phyloP scores from a whole-genome alignment of 495 filamentous ascomycete species.

The Physcia stellaris region DNA sequence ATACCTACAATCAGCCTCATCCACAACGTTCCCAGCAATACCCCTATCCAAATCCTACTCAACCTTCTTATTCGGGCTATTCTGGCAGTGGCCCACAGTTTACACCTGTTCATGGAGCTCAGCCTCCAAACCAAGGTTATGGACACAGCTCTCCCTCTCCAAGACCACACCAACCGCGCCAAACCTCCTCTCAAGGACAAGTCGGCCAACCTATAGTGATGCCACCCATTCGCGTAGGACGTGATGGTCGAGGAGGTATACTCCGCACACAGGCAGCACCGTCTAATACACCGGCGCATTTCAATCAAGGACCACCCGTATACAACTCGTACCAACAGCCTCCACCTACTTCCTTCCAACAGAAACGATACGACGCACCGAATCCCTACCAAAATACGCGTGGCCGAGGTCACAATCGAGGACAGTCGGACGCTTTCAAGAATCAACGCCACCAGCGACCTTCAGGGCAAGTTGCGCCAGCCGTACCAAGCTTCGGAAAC shows the following conservation, averaged over 20 bases:
- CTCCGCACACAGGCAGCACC: constrained; percentile 1
- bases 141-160: neutral
- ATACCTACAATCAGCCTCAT: constrained; percentile 12
- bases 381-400: constrained; percentile 5
- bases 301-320: constrained; percentile 1
- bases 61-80: neutral
- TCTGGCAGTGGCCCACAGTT: neutral
- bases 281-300: constrained; percentile 6
- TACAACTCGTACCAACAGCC: constrained; percentile 3
- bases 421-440: constrained; percentile 28
- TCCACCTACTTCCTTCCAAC: constrained; percentile 1
- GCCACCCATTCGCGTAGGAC: too few species aligned
- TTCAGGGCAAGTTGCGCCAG: constrained; percentile 36
- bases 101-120: neutral
- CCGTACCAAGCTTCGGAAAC: constrained; percentile 49
- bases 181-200: too few species aligned
- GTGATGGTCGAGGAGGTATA: too few species aligned
- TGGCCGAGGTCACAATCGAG: constrained; percentile 21
- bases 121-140: constrained; percentile 1
- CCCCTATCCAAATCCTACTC: constrained; percentile 17
- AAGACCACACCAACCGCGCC: neutral
- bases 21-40: constrained; percentile 18
- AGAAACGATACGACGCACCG: constrained; percentile 13
- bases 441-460: constrained; percentile 24
- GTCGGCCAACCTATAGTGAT: too few species aligned